Base-by-base conservation (phyloP, 2,329 filamentous ascomycete genomes). In the Alternaria consortialis region DNA sequence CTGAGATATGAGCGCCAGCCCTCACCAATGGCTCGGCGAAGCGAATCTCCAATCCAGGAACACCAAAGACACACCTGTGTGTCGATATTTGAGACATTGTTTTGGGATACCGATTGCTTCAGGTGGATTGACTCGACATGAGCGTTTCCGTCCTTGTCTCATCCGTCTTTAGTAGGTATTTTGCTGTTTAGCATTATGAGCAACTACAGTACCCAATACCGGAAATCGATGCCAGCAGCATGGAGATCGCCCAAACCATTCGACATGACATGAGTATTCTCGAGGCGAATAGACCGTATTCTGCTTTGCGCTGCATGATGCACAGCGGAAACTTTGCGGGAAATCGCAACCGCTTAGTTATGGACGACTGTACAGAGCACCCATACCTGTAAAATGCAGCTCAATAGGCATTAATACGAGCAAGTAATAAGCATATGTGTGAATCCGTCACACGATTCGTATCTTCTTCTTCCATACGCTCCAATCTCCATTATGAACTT, bases 241-340 rank as follows among this genome's bases (percentile, higher is more conserved):
- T n/a, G 2, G 15, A 3, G 12, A 27, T 1, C 11, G 11, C 4
- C 4, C 8, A 6, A 2, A 9, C n/a, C 8, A n/a, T 8, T 36
- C 8, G 20, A n/a, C 12, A 1, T 4, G 6, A 8, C 2, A 4
- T 36, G 20, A 6, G 1, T 2, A n/a, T n/a, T n/a, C 0, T 1
- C 5, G 13, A 15, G 13, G 20, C 46, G 5, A 36, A 46, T n/a
- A 20, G 5, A 27, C 6, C 5, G 20, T 31, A 17, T 2, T n/a
- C 7, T 9, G 46, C 20, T 11, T 50, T 20, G 20, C 13, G 32
- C 46, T 50, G 46, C 12, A 20, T 37, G 27, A 50, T 37, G 5
- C 20, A 36, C 12, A 5, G 46, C 46, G 46, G 46, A 37, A 37
- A n/a, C 3, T n/a, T 50, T 37, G 20, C 46, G 31, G 13, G 27